Evolutionary conservation across 441 rosid genomes (phyloP).

Genomic region (Erodium moschatum): DNA sequence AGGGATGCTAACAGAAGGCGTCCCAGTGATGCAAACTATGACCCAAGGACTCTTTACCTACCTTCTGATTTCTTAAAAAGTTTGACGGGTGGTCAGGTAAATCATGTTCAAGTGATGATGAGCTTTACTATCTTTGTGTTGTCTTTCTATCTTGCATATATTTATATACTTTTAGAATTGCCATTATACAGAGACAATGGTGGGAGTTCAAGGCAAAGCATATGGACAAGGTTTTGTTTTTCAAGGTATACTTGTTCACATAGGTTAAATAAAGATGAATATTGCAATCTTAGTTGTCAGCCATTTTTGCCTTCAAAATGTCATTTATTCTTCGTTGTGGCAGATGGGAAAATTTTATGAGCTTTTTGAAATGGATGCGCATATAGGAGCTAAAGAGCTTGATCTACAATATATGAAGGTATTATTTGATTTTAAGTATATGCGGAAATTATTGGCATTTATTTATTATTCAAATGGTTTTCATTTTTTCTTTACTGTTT

Average conservation of each 20-base stretch:
- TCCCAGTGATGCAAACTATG: slow-evolving; percentile 70
- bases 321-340: slow-evolving; percentile 19
- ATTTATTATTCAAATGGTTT: slow-evolving; percentile 9
- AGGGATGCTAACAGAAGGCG: slow-evolving; percentile 61
- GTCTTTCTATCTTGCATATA: slow-evolving; percentile 14
- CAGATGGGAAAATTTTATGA: slow-evolving; percentile 99
- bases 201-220: slow-evolving; percentile 98
- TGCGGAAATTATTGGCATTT: slow-evolving; percentile 4
- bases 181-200: slow-evolving; percentile 78
- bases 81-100: slow-evolving; percentile 85
- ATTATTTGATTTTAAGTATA: slow-evolving; percentile 22
- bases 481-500: slow-evolving; percentile 10
- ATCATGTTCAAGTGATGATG: slow-evolving; percentile 16
- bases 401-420: slow-evolving; percentile 98
- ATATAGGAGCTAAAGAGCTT: slow-evolving; percentile 87
- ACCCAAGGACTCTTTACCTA: slow-evolving; percentile 76
- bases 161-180: slow-evolving; percentile 18
- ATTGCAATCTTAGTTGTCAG: slow-evolving; percentile 13
- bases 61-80: slow-evolving; percentile 73
- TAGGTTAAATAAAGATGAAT: slow-evolving; percentile 11
- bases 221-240: slow-evolving; percentile 97
- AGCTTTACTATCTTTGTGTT: neutral
- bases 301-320: slow-evolving; percentile 12
- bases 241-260: slow-evolving; percentile 52
- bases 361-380: slow-evolving; percentile 99